Percentiles rank a stretch among this genome's conserved stretches.
Conservation (phyloP, 805 yeast species). For the Ogataea nitratoaversa region DNA sequence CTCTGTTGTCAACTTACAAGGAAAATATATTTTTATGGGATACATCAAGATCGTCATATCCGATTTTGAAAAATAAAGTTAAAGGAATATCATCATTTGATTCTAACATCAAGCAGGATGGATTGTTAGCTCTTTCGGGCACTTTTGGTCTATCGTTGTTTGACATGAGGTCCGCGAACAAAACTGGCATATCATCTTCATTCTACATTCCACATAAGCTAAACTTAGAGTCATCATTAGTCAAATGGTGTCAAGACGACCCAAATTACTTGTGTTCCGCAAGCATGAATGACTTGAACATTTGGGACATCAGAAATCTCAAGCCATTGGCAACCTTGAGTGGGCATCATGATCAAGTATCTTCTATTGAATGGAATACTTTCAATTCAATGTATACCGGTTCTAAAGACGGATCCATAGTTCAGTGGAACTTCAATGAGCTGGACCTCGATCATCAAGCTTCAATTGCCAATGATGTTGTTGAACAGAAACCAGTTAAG, state of each 20-base stretch:
- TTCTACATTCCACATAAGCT: conserved; percentile 39
- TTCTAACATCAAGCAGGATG: conserved; percentile 41
- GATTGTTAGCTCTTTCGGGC: conserved; percentile 62
- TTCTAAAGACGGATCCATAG: conserved; percentile 61
- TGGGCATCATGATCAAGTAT: conserved; percentile 55
- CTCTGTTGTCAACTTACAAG: conserved; percentile 59
- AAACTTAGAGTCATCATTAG: conserved; percentile 34
- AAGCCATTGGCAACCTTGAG: conserved; percentile 47
- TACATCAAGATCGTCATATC: conserved; percentile 51
- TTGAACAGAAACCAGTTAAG: conserved; percentile 6
- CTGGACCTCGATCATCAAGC: neutral
- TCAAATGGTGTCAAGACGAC: conserved; percentile 62
- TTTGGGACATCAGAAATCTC: conserved; percentile 72
- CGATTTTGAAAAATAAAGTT: conserved; percentile 49
- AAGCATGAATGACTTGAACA: conserved; percentile 47
- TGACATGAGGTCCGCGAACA: conserved; percentile 55
- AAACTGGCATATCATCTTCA: conserved; percentile 25
- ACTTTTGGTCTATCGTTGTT: conserved; percentile 69
- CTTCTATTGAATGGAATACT: conserved; percentile 55
- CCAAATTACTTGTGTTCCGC: conserved; percentile 63
- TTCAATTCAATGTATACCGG: conserved; percentile 45
- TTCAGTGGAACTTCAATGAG: conserved; percentile 54
- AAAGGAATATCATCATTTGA: conserved; percentile 51
- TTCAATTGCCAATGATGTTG: neutral
- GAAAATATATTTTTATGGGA: conserved; percentile 80